phyloP scores from a whole-genome alignment of 2,329 filamentous ascomycete species.

The Aspergillus flavus region DNA sequence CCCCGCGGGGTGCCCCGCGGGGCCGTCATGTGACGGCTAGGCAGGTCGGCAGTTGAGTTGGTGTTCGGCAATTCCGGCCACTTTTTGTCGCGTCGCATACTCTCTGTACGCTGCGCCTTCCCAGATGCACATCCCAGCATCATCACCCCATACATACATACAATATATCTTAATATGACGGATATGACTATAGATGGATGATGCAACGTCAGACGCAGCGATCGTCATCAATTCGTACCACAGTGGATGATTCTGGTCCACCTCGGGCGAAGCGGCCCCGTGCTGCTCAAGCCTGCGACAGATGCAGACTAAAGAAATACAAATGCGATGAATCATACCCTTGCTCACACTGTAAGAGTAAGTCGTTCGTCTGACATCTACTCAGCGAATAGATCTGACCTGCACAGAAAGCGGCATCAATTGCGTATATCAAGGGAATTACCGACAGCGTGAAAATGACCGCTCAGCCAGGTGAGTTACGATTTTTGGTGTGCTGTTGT shows the following conservation, averaged over 20 bases:
- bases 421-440: slow-evolving; percentile 39
- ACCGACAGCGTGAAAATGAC: slow-evolving; percentile 33
- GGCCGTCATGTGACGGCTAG: slow-evolving; percentile 21
- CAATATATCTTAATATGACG: slow-evolving; percentile 6
- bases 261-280: slow-evolving; percentile 40
- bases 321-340: slow-evolving; percentile 52
- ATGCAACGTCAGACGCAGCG: slow-evolving; percentile 43
- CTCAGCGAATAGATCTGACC: not conserved
- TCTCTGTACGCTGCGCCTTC: not conserved
- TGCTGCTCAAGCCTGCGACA: slow-evolving; percentile 51
- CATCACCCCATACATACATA: not conserved
- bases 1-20: slow-evolving; percentile 1
- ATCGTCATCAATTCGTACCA: slow-evolving; percentile 11
- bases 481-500: too few relatives aligned
- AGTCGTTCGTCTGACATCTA: slow-evolving; percentile 10
- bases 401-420: slow-evolving; percentile 34
- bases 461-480: slow-evolving; percentile 30
- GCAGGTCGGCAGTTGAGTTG: not conserved
- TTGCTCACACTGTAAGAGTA: slow-evolving; percentile 50
- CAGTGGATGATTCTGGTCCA: slow-evolving; percentile 20
- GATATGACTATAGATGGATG: slow-evolving; percentile 20
- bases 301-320: slow-evolving; percentile 53
- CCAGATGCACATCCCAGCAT: not conserved
- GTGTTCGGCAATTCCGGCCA: slow-evolving; percentile 25
- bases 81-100: slow-evolving; percentile 3